Conservation (phyloP, 2,329 filamentous ascomycete species). For the Pezicula rhizophila region DNA sequence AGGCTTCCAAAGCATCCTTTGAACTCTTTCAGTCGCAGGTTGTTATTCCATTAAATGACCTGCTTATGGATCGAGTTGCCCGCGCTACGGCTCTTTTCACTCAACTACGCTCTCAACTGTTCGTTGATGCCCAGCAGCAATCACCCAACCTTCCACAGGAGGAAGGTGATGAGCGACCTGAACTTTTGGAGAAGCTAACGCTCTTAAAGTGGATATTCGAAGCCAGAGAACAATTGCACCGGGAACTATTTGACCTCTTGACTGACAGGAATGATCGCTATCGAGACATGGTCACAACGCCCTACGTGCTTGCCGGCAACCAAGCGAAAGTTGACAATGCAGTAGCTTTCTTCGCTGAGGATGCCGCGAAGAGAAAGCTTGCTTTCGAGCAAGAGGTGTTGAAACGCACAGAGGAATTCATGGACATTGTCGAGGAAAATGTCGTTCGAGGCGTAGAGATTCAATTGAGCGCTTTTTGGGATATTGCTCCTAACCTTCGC, state of each 20-base stretch:
- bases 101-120: conserved; percentile 65
- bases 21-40: conserved; percentile 79
- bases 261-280: conserved; percentile 83
- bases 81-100: conserved; percentile 73
- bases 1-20: conserved; percentile 73
- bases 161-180: conserved; percentile 90
- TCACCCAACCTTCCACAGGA: conserved; percentile 83
- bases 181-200: conserved; percentile 89
- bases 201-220: conserved; percentile 97
- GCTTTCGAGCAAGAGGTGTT: conserved; percentile 67
- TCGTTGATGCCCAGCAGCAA: conserved; percentile 56
- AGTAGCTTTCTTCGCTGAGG: conserved; percentile 74
- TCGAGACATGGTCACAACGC: conserved; percentile 73
- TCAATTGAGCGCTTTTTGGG: conserved; percentile 94
- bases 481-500: conserved; percentile 81
- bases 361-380: conserved; percentile 65
- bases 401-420: conserved; percentile 69
- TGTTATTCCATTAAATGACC: conserved; percentile 74
- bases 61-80: conserved; percentile 69
- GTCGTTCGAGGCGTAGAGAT: conserved; percentile 84
- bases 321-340: conserved; percentile 75
- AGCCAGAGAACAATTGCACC: conserved; percentile 79
- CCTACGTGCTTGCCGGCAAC: conserved; percentile 71
- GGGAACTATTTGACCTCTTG: conserved; percentile 78
- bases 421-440: conserved; percentile 74